Percentiles rank a stretch among this genome's conserved stretches.
These are phyloP conservation scores for Globisporangium abappressorium DNA, from an alignment of 352 stramenopile species.

Conservation along the genomic window DNA sequence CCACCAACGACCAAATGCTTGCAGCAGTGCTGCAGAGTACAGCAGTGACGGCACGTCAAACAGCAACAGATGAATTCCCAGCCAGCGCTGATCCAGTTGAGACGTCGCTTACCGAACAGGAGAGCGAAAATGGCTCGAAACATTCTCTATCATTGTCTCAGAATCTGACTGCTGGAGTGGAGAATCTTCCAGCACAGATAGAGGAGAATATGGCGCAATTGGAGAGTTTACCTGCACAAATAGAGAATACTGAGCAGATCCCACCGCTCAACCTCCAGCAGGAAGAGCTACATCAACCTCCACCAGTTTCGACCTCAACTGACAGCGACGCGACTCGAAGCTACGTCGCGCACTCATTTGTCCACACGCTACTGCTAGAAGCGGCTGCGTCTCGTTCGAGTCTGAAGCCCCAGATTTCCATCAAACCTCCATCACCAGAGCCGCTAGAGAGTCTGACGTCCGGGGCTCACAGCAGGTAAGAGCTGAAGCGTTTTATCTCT, in stretches of 20 bases:
- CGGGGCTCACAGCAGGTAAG: background rate
- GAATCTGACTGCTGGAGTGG: background rate
- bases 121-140: background rate
- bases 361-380: background rate
- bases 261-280: background rate
- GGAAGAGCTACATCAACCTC: background rate
- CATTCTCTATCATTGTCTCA: background rate
- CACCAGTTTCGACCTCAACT: background rate
- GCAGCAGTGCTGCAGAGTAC: conserved; percentile 16
- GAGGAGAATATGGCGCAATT: background rate
- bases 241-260: background rate
- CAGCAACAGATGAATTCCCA: background rate
- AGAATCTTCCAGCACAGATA: background rate
- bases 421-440: background rate
- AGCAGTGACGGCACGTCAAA: conserved; percentile 1
- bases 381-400: background rate
- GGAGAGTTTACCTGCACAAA: background rate
- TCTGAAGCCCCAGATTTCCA: background rate
- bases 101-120: conserved; percentile 4
- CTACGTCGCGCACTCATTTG: background rate
- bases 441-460: background rate
- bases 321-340: background rate
- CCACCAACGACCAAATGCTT: conserved; percentile 14
- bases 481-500: background rate
- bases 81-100: conserved; percentile 8